phyloP scores from a whole-genome alignment of 306 rosid genomes.

The Cercis canadensis region DNA sequence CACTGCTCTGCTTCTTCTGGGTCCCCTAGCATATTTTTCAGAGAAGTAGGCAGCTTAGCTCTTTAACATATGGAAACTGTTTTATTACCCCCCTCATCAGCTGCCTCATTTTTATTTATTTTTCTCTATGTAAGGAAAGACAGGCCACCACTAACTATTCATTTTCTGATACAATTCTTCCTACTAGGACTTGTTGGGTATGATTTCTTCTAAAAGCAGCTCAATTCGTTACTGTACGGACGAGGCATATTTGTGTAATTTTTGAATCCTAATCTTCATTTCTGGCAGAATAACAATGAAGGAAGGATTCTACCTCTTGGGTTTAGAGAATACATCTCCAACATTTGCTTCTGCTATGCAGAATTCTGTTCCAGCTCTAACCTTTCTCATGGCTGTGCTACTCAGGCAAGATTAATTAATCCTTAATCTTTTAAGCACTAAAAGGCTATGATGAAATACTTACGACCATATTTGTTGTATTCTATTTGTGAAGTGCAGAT shows the following conservation, averaged over 20 bases:
- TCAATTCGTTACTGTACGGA: background rate
- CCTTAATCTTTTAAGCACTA: slow-evolving; percentile 14
- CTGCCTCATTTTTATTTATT: slow-evolving; percentile 28
- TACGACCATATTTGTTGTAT: slow-evolving; percentile 14
- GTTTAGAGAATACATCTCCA: slow-evolving; percentile 75
- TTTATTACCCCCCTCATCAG: background rate
- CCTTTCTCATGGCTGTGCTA: slow-evolving; percentile 74
- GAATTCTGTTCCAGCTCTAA: slow-evolving; percentile 77
- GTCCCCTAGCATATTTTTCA: slow-evolving; percentile 56
- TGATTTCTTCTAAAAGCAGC: slow-evolving; percentile 9
- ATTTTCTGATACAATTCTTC: slow-evolving; percentile 52
- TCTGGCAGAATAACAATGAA: slow-evolving; percentile 69
- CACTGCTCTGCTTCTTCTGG: slow-evolving; percentile 51
- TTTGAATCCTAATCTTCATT: slow-evolving; percentile 2
- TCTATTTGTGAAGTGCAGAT: slow-evolving; percentile 44
- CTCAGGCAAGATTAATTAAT: slow-evolving; percentile 53
- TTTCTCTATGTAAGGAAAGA: slow-evolving; percentile 52
- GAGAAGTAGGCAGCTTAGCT: slow-evolving; percentile 55
- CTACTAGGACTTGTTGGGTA: slow-evolving; percentile 78
- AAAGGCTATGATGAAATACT: background rate
- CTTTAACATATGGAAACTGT: slow-evolving; percentile 10
- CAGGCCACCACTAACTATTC: slow-evolving; percentile 54
- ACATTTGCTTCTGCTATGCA: slow-evolving; percentile 77
- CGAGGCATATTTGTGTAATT: slow-evolving; percentile 4
- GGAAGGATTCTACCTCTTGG: slow-evolving; percentile 73